phyloP scores from a whole-genome alignment of 2,329 filamentous ascomycete genomes.

The Penicillium verrucosum region DNA sequence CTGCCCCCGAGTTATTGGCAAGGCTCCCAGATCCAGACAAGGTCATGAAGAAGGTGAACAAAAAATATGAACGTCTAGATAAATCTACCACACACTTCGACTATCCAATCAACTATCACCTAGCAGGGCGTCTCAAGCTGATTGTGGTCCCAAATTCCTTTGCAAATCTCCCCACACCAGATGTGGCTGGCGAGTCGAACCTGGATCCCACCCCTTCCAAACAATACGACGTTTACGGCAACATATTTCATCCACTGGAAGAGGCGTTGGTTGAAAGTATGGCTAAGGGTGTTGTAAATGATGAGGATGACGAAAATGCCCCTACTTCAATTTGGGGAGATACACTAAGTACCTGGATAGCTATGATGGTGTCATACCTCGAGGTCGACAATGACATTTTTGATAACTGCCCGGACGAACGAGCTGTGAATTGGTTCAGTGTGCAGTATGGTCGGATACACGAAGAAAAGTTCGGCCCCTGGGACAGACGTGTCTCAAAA shows the following conservation, averaged over 20 bases:
- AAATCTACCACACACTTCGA: neutral
- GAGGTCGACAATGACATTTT: neutral
- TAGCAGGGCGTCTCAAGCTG: neutral
- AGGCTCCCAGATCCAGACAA: too few relatives aligned
- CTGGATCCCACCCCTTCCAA: too few relatives aligned
- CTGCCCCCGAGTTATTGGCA: too few relatives aligned
- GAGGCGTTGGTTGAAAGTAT: neutral
- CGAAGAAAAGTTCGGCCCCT: neutral
- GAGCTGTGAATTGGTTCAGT: neutral
- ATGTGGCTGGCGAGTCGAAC: too few relatives aligned
- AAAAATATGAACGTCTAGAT: neutral
- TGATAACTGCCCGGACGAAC: neutral
- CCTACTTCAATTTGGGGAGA: neutral
- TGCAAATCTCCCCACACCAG: neutral
- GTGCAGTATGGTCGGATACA: neutral
- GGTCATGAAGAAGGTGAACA: too few relatives aligned
- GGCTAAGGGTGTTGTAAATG: rapidly evolving
- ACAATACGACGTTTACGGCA: neutral
- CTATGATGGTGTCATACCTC: neutral
- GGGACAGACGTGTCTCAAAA: neutral
- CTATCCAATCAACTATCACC: neutral
- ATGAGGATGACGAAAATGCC: neutral
- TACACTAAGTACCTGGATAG: neutral
- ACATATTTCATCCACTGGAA: neutral
- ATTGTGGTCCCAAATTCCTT: neutral